Percentiles rank a stretch among this genome's conserved stretches.
phyloP scores from a whole-genome alignment of 2,329 filamentous ascomycete genomes.

The Aspergillus sojae region DNA sequence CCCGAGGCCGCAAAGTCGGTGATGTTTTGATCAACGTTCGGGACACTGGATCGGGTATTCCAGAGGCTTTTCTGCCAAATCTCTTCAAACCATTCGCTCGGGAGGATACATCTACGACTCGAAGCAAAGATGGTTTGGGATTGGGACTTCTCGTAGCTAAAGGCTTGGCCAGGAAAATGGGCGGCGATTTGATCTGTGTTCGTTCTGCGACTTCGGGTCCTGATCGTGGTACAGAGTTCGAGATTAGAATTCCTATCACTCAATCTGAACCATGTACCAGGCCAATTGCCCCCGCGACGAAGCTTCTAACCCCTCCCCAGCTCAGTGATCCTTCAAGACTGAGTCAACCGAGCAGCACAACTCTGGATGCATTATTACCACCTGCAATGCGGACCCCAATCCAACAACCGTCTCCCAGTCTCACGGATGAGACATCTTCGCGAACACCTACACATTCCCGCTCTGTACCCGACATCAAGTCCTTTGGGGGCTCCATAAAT shows the following conservation, averaged over 20 bases:
- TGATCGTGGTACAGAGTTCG: constrained; percentile 66
- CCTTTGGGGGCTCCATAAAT: constrained; percentile 30
- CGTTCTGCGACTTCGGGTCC: constrained; percentile 65
- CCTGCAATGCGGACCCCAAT: constrained; percentile 28
- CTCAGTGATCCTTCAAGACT: constrained; percentile 24
- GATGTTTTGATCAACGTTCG: constrained; percentile 64
- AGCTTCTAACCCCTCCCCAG: constrained; percentile 38
- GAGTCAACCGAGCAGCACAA: constrained; percentile 27
- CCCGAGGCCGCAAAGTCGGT: constrained; percentile 53
- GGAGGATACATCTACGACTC: constrained; percentile 68
- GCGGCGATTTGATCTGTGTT: constrained; percentile 67
- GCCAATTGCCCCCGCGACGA: constrained; percentile 52
- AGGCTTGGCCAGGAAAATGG: constrained; percentile 68
- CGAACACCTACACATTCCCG: constrained; percentile 27
- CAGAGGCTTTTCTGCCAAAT: constrained; percentile 64
- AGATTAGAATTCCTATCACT: constrained; percentile 65
- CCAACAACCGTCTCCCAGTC: constrained; percentile 34
- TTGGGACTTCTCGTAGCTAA: constrained; percentile 73
- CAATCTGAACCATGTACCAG: constrained; percentile 49
- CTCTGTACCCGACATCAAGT: constrained; percentile 23
- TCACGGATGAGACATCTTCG: constrained; percentile 30
- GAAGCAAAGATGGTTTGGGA: constrained; percentile 69
- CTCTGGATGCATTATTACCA: constrained; percentile 24
- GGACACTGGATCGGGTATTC: constrained; percentile 71
- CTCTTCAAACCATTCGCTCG: constrained; percentile 72